Evolutionary conservation across 306 rosid genomes (phyloP), one percentile per base, ranked within the genome.

Genomic region (Ziziphus jujuba): DNA sequence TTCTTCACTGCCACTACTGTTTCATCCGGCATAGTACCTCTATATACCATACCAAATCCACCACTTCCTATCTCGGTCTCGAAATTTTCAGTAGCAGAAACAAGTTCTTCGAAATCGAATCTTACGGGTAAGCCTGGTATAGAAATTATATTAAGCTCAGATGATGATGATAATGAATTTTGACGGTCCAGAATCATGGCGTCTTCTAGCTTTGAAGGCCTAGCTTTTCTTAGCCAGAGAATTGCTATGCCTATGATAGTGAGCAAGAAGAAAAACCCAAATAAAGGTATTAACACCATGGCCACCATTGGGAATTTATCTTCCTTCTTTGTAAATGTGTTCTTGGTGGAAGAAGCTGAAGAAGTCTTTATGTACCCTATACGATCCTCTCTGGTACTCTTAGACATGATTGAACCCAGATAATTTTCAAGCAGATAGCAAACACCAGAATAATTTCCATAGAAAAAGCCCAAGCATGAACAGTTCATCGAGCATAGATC

Each of bases 1-100:
- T 65, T 73, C 60, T 73, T 73, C 20, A 73, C 66, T 6, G 77
- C 77, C 24, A 73, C 65, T 38, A n/a, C 14, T 9, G 78, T 58
- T 31, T 61, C 56, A 56, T 66, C 62, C 0, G 38, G 56, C 57
- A 51, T 25, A 3, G 44, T 66, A 11, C 78, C 78, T 53, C 35
- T 58, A 40, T 58, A 74, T 16, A 74, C 78, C 0, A 67, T 38
- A 1, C 72, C 78, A 65, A 74, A 74, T 36, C 72, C 72, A 9
- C 78, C 78, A 5, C 72, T 61, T 13, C 78, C 78, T 15, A 66
- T 52, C 34, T 52, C 40, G 16, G 43, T 34, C 31, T 21, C 47
- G 55, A 70, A 70, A 35, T 59, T 36, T 21, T 59, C 74, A 35
- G 74, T 70, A 15, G 74, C 74, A 17, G 47, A 31, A 4, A 48